Evolutionary conservation across 371 early-diverging fungal genomes (phyloP), one percentile per base, ranked within the genome.

Genomic region (Mucor mucedo): DNA sequence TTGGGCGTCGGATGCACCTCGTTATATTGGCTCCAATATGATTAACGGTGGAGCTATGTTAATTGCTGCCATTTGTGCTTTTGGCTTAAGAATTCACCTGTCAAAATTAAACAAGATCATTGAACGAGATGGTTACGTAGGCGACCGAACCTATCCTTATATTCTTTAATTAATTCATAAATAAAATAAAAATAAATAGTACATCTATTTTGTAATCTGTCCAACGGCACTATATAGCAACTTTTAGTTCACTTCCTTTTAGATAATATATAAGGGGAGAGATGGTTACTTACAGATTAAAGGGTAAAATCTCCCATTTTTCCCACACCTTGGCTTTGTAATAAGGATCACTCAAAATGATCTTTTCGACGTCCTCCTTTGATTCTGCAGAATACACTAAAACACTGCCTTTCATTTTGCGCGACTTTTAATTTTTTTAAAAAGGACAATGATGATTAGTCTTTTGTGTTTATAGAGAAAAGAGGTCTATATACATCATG

Each of bases 301-400:
- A 2, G 5, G 87, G 87, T 7, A 65, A 61, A 49, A 87, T 72
- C 9, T 81, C 73, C 63, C 70, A 78, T 33, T 74, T 73, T 42
- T 85, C 79, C 89, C 89, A 89, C 7, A 89, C 89, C 40, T 82
- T 83, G 38, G 76, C 82, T 3, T 70, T 74, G 16, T 77, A 70
- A 65, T 89, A 89, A 27, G 73, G 75, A 62, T 89, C 89, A 10
- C 62, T 55, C 29, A 65, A 67, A 30, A 89, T 47, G 8, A 62
- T 59, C 9, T 73, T 55, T 9, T 66, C 63, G 13, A 82, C 77
- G 14, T 83, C 78, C 40, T 83, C 77, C 13, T 63, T 59, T 11
- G 69, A 70, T 7, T 85, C 82, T 14, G 82, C 84, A 5, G 76
- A 73, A 1, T 79, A 52, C 13, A 87, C 58, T 58, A 87, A 68